These are phyloP conservation scores for Exophiala aquamarina DNA, from an alignment of 2,329 filamentous ascomycete genomes.

Conservation along the genomic window DNA sequence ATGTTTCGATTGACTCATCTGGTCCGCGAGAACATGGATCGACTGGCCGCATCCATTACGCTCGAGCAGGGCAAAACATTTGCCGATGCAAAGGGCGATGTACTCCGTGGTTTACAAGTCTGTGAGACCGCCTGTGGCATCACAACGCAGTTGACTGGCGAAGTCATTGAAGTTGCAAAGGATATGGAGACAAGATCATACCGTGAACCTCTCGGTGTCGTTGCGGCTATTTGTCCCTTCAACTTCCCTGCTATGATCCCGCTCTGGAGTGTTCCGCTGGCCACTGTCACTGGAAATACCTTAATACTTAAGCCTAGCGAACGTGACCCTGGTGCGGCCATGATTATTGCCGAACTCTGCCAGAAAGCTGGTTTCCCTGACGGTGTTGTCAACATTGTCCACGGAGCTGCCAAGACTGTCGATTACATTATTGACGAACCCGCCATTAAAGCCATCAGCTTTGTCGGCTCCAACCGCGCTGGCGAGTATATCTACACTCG, in stretches of 20 bases:
- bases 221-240: conserved; percentile 67
- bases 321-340: conserved; percentile 63
- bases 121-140: conserved; percentile 68
- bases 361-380: conserved; percentile 65
- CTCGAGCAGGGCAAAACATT: conserved; percentile 70
- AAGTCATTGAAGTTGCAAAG: conserved; percentile 69
- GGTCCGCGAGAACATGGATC: conserved; percentile 66
- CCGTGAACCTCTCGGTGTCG: conserved; percentile 63
- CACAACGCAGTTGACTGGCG: conserved; percentile 64
- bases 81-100: conserved; percentile 66
- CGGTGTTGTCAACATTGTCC: conserved; percentile 66
- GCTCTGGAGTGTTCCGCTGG: conserved; percentile 65
- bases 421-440: conserved; percentile 70
- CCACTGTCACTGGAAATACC: conserved; percentile 65
- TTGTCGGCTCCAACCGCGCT: conserved; percentile 67
- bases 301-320: conserved; percentile 67
- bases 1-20: conserved; percentile 66
- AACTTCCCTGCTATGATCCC: conserved; percentile 73
- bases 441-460: conserved; percentile 67
- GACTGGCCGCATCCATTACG: conserved; percentile 64
- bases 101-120: conserved; percentile 65
- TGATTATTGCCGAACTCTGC: conserved; percentile 65
- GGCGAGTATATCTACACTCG: conserved; percentile 69
- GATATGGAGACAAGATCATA: conserved; percentile 70
- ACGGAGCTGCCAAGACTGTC: conserved; percentile 64